Evolutionary conservation across 495 filamentous ascomycete species (phyloP), one percentile per base, ranked within the genome.

Genomic region (Letharia lupina): DNA sequence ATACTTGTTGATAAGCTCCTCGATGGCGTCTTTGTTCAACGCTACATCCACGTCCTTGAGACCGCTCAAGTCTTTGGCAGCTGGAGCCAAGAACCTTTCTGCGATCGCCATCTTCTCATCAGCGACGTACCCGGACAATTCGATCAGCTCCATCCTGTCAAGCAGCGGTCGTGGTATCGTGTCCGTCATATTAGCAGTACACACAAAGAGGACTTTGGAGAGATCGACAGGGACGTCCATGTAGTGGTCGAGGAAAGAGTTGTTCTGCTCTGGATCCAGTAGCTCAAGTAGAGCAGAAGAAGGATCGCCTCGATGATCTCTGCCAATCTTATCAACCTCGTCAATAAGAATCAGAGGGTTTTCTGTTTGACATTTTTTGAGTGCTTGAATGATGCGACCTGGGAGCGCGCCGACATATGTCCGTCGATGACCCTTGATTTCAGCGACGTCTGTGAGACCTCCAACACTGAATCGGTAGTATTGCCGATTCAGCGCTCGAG

Each of bases 21-120:
- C 87, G 65, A 99, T 95, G 5, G 92, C 95, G 39, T 88, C 86
- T 69, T 91, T 83, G 68, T 82, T 84, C 58, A 99, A 81, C n/a
- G 79, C 79, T 42, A 99, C 94, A 73, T 96, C 88, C 40, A 91
- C 94, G 45, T 91, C 84, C 76, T 96, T 95, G 66, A 99, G 77
- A 18, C 95, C 95, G 61, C 89, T 91, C 61, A 96, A 76, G 62
- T 96, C 93, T 75, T 92, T 91, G 10, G 95, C 95, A 66, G 90
- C 86, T 18, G 95, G 95, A 2, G 89, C 91, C 58, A 99, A 84
- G 70, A 97, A 99, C 63, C 84, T 82, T 73, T 99, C 87, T 20
- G 95, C 95, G 70, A 99, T 99, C 4, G 95, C 93, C 89, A 96
- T 96, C 81, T 99, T 99, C 80, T 99, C 95, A 69, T 99, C 93